Conservation (phyloP, 75 land plant genomes). For the Pinus tabuliformis region DNA sequence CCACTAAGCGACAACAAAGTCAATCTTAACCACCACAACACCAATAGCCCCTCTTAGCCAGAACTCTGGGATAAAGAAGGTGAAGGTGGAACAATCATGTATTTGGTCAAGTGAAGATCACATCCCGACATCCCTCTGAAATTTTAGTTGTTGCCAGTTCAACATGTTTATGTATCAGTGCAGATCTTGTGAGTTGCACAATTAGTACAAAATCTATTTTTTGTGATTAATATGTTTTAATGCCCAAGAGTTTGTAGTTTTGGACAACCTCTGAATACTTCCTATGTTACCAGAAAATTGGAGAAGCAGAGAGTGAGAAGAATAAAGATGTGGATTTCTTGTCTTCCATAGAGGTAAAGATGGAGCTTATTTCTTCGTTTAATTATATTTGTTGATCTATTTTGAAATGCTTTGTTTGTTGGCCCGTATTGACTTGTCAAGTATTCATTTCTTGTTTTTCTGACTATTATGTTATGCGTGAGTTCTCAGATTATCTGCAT, state of each 20-base stretch:
- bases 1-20: too few relatives aligned
- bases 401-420: neutral
- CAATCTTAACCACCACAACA: too few relatives aligned
- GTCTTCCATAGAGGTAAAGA: slow-evolving; percentile 88
- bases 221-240: neutral
- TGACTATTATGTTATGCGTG: neutral
- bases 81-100: too few relatives aligned
- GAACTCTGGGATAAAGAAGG: too few relatives aligned
- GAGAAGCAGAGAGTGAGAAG: slow-evolving; percentile 68
- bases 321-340: slow-evolving; percentile 88
- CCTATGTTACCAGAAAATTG: slow-evolving; percentile 55
- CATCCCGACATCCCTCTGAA: too few relatives aligned
- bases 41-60: too few relatives aligned
- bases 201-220: neutral
- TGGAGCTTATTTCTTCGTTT: neutral
- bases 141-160: too few relatives aligned
- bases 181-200: neutral
- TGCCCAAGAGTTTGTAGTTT: neutral
- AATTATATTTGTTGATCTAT: slow-evolving; percentile 7
- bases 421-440: neutral
- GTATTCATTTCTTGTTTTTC: neutral
- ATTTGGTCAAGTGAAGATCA: too few relatives aligned
- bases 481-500: neutral
- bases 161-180: neutral
- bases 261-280: neutral